Base-by-base conservation (phyloP, 495 filamentous ascomycete species). In the Lophium mytilinum region DNA sequence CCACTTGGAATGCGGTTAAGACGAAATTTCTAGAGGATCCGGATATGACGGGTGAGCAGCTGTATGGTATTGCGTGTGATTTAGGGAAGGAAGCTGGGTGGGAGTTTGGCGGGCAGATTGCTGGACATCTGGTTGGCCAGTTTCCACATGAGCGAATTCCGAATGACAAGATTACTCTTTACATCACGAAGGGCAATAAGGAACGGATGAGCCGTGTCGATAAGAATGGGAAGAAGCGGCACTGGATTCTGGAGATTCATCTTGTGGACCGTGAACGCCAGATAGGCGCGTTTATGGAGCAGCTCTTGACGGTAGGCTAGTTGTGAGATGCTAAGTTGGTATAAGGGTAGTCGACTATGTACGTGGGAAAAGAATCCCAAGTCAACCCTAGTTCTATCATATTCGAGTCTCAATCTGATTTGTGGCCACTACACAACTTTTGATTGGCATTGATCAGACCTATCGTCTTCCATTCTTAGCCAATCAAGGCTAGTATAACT, bases 181-280 rank as follows among this genome's bases (percentile, higher is more conserved):
- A 30, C 24, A 30, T 30, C 24, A 30, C 24, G 3, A 30, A 30
- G 24, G 24, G 24, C 2, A 30, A 30, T 30, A 2, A 30, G 24
- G 24, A 30, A 30, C 54, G 48, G 9, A 77, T 77, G 72, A 70
- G 55, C 45, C 36, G 33, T 6, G 52, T 58, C 9, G 73, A 71
- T 15, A 66, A 67, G 52, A 68, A 76, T 60, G 76, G 75, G 5
- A 57, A 68, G 30, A 70, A 66, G 61, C 53, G 73, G 45, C 76
- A 77, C 68, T 80, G 76, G 75, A 77, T 78, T 60, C 50, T 78
- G 62, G 75, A 79, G 60, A 75, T 79, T 56, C 75, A 79, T 65
- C 69, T 78, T 15, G 70, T 70, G 36, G 72, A 79, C 59, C 62
- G 50, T 0, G 69, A 37, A 6, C 64, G 57, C n/a, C 52, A 67